Base-by-base conservation (phyloP, 352 stramenopile genomes). In the Globisporangium cylindrosporum region DNA sequence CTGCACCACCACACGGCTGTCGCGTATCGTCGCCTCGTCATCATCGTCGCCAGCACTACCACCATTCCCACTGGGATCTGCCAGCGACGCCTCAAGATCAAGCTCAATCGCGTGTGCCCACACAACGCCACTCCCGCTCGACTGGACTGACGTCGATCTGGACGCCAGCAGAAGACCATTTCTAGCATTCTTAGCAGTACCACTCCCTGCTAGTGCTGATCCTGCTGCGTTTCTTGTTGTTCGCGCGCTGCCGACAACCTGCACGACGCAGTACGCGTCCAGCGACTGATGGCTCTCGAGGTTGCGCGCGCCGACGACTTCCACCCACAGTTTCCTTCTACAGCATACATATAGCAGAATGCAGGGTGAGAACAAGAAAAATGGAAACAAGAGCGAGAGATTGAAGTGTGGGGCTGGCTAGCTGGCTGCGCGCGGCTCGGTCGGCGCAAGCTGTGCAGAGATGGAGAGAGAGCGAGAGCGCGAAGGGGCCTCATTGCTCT, bases 291-390 rank as follows among this genome's bases (percentile, higher is more conserved):
- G 66, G 55, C 74, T 85, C 73, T 90, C 82, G 54, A 93, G 75
- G 66, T 92, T 92, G 34, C 86, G 74, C 51, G 86, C 86, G 49
- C 78, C 75, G n/a, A 91, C 76, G 34, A 93, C 76, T 64, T 93
- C 79, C 24, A 93, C 76, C 41, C 79, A 86, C 70, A 94, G 73
- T 73, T 69, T 74, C 25, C 69, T 77, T 57, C 77, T 82, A 59
- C 36, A 29, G 20, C n/a, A 69, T 8, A 58, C 12, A 10, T 2
- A 14, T 29, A 32, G 18, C 48, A 38, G 27, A 60, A 25, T 27
- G 9, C 14, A 20, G 29, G 8, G 8, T 46, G 55, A 61, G 54
- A 18, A 59, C 25, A 10, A 59, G 53, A 58, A 58, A 27, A 25
- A 20, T 34, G 51, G 25, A 59, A 36, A 59, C 20, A 51, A 22